phyloP scores from a whole-genome alignment of 306 rosid species.

The Glycyrrhiza uralensis region DNA sequence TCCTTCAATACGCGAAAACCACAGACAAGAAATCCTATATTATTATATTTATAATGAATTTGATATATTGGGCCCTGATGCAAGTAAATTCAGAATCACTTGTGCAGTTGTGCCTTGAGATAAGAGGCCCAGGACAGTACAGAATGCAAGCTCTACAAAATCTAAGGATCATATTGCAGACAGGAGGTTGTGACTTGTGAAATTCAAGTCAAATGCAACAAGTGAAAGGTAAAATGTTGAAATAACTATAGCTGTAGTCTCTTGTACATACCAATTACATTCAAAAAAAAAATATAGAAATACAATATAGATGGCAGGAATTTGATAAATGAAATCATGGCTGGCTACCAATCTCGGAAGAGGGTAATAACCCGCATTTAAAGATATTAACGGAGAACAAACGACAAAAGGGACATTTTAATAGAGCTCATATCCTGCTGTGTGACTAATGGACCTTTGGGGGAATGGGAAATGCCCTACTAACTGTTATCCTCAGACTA shows the following conservation, averaged over 20 bases:
- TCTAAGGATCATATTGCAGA: background rate
- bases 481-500: slow-evolving; percentile 25
- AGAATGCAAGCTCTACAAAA: background rate
- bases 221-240: slow-evolving; percentile 26
- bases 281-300: slow-evolving; percentile 7
- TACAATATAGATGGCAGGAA: slow-evolving; percentile 29
- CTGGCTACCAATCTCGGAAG: slow-evolving; percentile 14
- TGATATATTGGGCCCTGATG: background rate
- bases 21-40: background rate
- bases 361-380: slow-evolving; percentile 11
- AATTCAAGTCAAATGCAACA: background rate
- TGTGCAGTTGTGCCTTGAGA: background rate
- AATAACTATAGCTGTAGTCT: slow-evolving; percentile 35
- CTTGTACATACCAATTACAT: slow-evolving; percentile 34
- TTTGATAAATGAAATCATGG: slow-evolving; percentile 24
- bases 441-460: slow-evolving; percentile 20
- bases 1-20: background rate
- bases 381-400: slow-evolving; percentile 18
- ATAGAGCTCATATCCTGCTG: slow-evolving; percentile 1
- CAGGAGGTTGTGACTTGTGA: background rate
- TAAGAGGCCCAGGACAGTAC: background rate
- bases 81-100: background rate
- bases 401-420: slow-evolving; percentile 1
- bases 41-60: background rate
- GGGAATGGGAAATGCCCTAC: slow-evolving; percentile 14